Evolutionary conservation across 2,329 filamentous ascomycete species (phyloP), one percentile per base, ranked within the genome.

Genomic region (Aureobasidium zeae): DNA sequence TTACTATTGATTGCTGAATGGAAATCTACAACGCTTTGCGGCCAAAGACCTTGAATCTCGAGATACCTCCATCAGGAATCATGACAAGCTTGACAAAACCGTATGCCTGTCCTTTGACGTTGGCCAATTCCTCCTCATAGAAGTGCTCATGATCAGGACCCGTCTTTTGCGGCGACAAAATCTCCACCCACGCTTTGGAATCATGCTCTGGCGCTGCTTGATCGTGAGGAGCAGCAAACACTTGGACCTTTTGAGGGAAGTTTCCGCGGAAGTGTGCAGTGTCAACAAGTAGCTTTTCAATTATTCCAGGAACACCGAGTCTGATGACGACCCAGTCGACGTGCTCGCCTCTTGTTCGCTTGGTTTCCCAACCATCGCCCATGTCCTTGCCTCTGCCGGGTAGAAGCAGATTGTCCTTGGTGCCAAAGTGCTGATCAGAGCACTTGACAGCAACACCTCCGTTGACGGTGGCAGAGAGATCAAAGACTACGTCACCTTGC

Each of bases 31-130:
- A 26, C 5, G 37, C 43, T 52, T 78, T 71, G 57, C 73, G 78
- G 2, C 82, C 85, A 61, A 84, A 79, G 2, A 89, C 77, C 33
- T 86, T 76, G 52, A 95, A 74, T 51, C 88, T 72, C 76, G 94
- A 94, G 2, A 95, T 83, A 17, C 89, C 88, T 24, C 89, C 88
- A 63, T 96, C 88, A 0, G 89, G 89, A 53, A 94, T 86, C 60
- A 95, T 91, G 24, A 86, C 83, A 60, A 96, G 70, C 73, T 94
- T 95, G 16, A 88, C 79, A 65, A 91, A 87, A 10, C 83, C 86
- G 56, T 86, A 83, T 2, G 70, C 66, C 58, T 69, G 72, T 26
- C 77, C 76, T 52, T 71, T 67, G 13, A 77, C 67, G n/a, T 49
- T 37, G 52, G 61, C 59, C 51, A 70, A 48, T 11, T 64, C 59